Conservation (phyloP, 257 asterid species). For the Solanum megistacrolobum region DNA sequence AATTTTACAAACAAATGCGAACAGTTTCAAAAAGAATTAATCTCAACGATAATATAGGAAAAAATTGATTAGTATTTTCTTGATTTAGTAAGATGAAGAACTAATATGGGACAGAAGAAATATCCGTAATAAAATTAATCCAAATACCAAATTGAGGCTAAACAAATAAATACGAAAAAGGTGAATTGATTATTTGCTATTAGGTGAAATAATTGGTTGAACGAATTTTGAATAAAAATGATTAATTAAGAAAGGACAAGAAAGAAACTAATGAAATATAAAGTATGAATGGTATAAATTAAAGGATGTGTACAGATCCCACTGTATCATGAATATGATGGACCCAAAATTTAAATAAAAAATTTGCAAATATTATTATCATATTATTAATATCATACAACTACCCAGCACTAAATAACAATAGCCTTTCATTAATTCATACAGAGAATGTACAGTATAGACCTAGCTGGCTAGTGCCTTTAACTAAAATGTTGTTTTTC, state of each 20-base stretch:
- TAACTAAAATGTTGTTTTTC: not conserved
- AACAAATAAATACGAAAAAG: not conserved
- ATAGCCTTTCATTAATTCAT: not conserved
- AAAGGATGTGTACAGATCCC: not conserved
- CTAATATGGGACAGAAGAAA: too few species aligned
- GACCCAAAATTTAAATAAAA: slow-evolving; percentile 24
- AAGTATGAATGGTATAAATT: not conserved
- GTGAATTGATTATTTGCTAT: not conserved
- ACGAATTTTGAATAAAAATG: not conserved
- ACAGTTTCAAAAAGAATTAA: too few species aligned
- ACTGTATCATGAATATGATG: not conserved
- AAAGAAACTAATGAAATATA: not conserved
- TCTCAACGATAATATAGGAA: too few species aligned
- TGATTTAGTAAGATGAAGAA: too few species aligned
- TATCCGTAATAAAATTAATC: not conserved
- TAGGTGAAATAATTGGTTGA: not conserved
- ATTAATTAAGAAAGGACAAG: not conserved
- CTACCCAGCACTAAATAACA: slow-evolving; percentile 22
- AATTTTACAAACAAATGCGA: too few species aligned
- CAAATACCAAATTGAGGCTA: not conserved
- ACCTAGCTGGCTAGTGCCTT: not conserved
- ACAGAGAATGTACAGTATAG: slow-evolving; percentile 5
- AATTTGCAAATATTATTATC: slow-evolving; percentile 6
- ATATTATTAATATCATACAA: slow-evolving; percentile 25
- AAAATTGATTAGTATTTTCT: too few species aligned